Percentiles rank a stretch among this genome's conserved stretches.
These are phyloP conservation scores for Coemansia sp. DNA, from an alignment of 192 early-diverging fungal species.

Conservation along the genomic window DNA sequence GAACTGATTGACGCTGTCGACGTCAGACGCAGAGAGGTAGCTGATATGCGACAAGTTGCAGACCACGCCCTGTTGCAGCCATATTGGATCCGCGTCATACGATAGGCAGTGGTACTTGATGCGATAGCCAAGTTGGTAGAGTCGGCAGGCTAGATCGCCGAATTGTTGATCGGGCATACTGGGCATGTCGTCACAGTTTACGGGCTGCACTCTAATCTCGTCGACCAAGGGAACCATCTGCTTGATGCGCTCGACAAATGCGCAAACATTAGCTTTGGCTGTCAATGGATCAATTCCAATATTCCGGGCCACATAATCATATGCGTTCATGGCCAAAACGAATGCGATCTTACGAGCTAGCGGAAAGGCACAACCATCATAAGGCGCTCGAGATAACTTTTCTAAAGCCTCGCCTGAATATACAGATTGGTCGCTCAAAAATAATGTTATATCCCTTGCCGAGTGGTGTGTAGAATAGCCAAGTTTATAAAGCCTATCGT, in stretches of 20 bases:
- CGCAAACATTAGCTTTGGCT: not conserved
- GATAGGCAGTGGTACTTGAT: not conserved
- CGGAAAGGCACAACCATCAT: not conserved
- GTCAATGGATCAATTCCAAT: not conserved
- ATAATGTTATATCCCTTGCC: not conserved
- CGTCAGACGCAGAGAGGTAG: not conserved
- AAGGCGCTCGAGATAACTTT: not conserved
- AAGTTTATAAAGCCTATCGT: not conserved
- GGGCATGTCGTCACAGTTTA: not conserved
- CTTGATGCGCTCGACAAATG: not conserved
- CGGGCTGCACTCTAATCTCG: not conserved
- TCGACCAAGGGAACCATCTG: not conserved
- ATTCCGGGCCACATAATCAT: too few relatives aligned
- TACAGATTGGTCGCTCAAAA: not conserved
- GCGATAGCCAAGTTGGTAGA: not conserved
- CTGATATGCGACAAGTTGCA: not conserved
- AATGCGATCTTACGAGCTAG: not conserved
- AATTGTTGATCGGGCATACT: not conserved
- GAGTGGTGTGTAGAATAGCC: not conserved
- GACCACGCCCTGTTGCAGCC: not conserved
- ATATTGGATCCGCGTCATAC: not conserved
- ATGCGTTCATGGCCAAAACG: not conserved
- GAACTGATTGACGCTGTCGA: not conserved
- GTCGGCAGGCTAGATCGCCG: not conserved
- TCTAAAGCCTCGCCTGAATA: not conserved